Evolutionary conservation across 345 rosid species (phyloP).

Genomic region (Ailanthus altissimus): DNA sequence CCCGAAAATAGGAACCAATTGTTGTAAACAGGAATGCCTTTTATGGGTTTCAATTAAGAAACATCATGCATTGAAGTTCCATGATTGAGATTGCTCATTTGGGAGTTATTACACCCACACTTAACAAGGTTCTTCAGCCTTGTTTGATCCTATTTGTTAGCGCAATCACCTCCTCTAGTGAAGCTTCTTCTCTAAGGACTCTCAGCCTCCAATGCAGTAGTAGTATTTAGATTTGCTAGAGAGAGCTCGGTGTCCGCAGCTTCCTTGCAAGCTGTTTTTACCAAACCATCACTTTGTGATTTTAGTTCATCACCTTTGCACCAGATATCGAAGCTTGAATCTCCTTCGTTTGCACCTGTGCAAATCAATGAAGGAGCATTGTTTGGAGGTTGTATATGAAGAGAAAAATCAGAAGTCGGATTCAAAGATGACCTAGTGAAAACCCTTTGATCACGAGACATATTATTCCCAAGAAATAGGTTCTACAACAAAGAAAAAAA

Average conservation of each 20-base stretch:
- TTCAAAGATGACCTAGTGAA: constrained; percentile 27
- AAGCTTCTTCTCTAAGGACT: constrained; percentile 26
- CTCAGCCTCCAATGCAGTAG: constrained; percentile 22
- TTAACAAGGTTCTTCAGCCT: constrained; percentile 15
- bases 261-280: constrained; percentile 21
- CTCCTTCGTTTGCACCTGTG: constrained; percentile 21
- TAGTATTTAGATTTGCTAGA: constrained; percentile 27
- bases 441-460: constrained; percentile 33
- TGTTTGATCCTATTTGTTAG: constrained; percentile 2
- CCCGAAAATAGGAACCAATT: constrained; percentile 20
- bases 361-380: constrained; percentile 37
- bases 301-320: constrained; percentile 23
- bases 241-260: constrained; percentile 44
- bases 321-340: constrained; percentile 39
- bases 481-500: no score
- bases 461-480: no score
- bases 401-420: constrained; percentile 56
- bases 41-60: constrained; percentile 39
- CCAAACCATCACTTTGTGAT: constrained; percentile 33
- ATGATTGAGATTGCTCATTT: constrained; percentile 21
- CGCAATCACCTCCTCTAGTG: not conserved
- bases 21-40: constrained; percentile 50
- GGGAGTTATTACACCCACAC: not conserved
- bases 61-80: constrained; percentile 37
- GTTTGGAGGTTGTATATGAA: constrained; percentile 59